These are phyloP conservation scores for Fusarium anthophilum DNA, from an alignment of 2,329 filamentous ascomycete genomes.

Conservation along the genomic window DNA sequence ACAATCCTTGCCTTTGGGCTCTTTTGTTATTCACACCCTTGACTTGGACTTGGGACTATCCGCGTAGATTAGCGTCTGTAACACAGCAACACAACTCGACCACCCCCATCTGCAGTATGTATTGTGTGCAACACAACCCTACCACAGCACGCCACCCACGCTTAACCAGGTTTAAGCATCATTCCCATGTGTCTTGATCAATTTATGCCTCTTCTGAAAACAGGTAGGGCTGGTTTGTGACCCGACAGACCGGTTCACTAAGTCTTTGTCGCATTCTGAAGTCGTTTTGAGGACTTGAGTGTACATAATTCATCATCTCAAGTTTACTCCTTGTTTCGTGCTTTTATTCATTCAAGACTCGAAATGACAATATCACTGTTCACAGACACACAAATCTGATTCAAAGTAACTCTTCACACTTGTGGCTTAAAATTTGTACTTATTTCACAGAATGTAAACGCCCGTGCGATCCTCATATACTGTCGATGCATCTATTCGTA, in stretches of 20 bases:
- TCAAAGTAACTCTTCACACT: neutral
- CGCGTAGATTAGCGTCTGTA: slow-evolving; percentile 36
- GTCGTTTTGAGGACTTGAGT: neutral
- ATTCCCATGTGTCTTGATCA: slow-evolving; percentile 35
- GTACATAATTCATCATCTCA: neutral
- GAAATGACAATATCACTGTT: neutral
- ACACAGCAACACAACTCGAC: slow-evolving; percentile 34
- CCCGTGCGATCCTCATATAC: slow-evolving; percentile 24
- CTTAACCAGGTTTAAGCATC: slow-evolving; percentile 27
- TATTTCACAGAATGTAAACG: slow-evolving; percentile 8
- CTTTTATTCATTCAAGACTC: neutral
- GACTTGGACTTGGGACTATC: slow-evolving; percentile 7
- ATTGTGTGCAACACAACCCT: slow-evolving; percentile 28
- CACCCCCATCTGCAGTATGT: slow-evolving; percentile 22
- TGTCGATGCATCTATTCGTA: slow-evolving; percentile 31
- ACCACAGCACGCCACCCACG: slow-evolving; percentile 32
- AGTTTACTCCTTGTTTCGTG: neutral
- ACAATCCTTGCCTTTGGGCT: slow-evolving; percentile 23
- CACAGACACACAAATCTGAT: neutral
- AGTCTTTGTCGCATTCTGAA: neutral
- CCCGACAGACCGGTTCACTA: slow-evolving; percentile 24
- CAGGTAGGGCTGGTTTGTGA: slow-evolving; percentile 19
- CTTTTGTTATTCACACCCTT: slow-evolving; percentile 35
- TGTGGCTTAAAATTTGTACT: neutral
- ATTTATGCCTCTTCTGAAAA: slow-evolving; percentile 9